Base-by-base conservation (phyloP, 1,284 basidiomycete genomes). In the Trametes polyzona region DNA sequence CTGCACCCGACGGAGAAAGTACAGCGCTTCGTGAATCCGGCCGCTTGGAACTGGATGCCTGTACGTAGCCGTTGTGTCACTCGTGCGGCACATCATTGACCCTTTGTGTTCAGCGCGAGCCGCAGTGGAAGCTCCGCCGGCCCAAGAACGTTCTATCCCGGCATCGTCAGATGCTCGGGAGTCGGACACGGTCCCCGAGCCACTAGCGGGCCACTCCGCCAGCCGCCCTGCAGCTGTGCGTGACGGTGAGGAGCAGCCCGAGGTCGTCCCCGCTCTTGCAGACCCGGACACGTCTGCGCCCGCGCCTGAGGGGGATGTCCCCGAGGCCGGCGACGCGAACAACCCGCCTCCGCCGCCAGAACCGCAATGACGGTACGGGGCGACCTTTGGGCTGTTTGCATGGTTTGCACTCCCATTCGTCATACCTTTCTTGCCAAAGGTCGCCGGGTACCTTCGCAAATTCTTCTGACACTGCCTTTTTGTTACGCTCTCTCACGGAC, bases 291-390 rank as follows among this genome's bases (percentile, higher is more conserved):
- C 12, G 39, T 36, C 46, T 5, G 37, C 52, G 19, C 23, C 48
- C 19, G 19, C 40, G 44, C 24, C 43, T 14, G 43, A n/a, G 6
- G 9, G 37, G 17, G 55, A 49, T 17, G 54, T 53, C 19, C 23
- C 37, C 27, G 23, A 35, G 30, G 30, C 46, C 6, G 60, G 47
- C 10, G 27, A 41, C 32, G 33, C 47, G 49, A 53, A 61, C 44
- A 53, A 58, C 16, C 51, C 49, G 10, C 64, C 57, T 10, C 62
- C 50, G 35, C 60, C 54, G 24, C 55, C 59, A 39, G 55, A 61
- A 14, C 64, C 65, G 39, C 68, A 67, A 70, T 84, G 83, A 84
- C 78, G 81, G 76, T 78, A 74, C 74, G 78, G 82, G 83, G 82
- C 82, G 79, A 76, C 80, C 75, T 76, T 83, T 67, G 75, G 81